These are phyloP conservation scores for Rubia tinctorum DNA, from an alignment of 305 asterid genomes.

Conservation along the genomic window DNA sequence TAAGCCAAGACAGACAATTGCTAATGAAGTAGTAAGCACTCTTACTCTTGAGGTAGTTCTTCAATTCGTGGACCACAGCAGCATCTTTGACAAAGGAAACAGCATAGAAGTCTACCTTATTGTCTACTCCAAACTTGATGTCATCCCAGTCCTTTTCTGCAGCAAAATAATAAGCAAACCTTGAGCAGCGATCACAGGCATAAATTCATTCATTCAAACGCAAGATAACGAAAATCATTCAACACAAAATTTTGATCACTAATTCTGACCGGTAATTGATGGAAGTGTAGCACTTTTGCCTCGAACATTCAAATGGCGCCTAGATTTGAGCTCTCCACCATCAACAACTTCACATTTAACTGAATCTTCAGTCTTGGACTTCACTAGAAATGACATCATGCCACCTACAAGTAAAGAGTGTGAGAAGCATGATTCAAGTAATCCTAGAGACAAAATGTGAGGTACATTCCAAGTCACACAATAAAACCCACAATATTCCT, in stretches of 20 bases:
- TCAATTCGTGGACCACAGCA: constrained; percentile 87
- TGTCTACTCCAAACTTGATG: constrained; percentile 94
- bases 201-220: constrained; percentile 10
- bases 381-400: constrained; percentile 86
- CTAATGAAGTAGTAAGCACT: not conserved
- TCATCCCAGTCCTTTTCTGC: constrained; percentile 99
- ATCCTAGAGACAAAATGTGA: not conserved
- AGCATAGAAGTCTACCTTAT: constrained; percentile 88
- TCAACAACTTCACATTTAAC: constrained; percentile 95
- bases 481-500: not conserved
- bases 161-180: constrained; percentile 20
- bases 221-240: not conserved
- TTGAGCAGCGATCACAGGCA: constrained; percentile 2
- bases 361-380: constrained; percentile 71
- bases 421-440: not conserved
- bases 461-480: not conserved
- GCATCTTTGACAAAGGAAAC: constrained; percentile 98
- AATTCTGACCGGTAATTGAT: constrained; percentile 78
- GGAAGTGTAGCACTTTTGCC: constrained; percentile 98
- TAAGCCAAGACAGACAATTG: not conserved
- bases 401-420: constrained; percentile 57
- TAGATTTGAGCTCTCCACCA: constrained; percentile 97
- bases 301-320: constrained; percentile 91
- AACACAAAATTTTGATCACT: not conserved
- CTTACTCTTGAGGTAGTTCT: constrained; percentile 81